Evolutionary conservation across 2,329 filamentous ascomycete species (phyloP), one percentile per base, ranked within the genome.

Genomic region (Sphaerulina vaccinii): DNA sequence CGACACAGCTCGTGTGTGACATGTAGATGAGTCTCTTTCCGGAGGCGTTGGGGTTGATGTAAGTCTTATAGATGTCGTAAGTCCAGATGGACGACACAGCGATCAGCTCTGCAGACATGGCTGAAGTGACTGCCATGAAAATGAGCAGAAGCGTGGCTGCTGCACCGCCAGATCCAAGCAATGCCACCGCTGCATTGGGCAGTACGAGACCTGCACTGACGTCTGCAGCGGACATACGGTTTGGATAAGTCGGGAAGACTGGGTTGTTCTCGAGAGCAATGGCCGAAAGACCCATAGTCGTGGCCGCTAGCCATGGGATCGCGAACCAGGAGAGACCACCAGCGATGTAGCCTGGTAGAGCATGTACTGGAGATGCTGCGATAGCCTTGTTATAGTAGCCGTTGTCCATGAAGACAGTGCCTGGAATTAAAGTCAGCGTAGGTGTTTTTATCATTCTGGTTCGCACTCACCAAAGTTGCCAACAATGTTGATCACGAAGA

Each of bases 301-400:
- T 96, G 1, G 90, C 90, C 2, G 84, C 87, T 8, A 95, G 78
- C 87, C 88, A 95, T 0, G 91, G 91, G 46, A 96, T 95, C 1
- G 90, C 90, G 62, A 96, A 96, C 90, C 90, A 96, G 43, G 82
- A 85, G 1, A 95, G 78, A 18, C 91, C 90, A 4, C 90, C 90
- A 56, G 92, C 80, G 49, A 96, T 85, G 65, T 96, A 96, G 15
- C 90, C 90, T 0, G 90, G 90, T 2, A 96, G 81, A 0, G 90
- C 91, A 35, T 92, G 62, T 0, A 92, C 86, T 1, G 90, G 90
- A 18, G 84, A 86, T 0, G 91, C 90, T 5, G 91, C 89, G 63
- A 96, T 95, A 13, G 90, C 90, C 71, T 95, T 95, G 78, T 95
- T 93, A 73, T 90, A 95, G 74, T 95, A 95, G 13, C 87, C 64